Conservation (phyloP, 2,329 filamentous ascomycete genomes). For the Paecilomyces variotii region DNA sequence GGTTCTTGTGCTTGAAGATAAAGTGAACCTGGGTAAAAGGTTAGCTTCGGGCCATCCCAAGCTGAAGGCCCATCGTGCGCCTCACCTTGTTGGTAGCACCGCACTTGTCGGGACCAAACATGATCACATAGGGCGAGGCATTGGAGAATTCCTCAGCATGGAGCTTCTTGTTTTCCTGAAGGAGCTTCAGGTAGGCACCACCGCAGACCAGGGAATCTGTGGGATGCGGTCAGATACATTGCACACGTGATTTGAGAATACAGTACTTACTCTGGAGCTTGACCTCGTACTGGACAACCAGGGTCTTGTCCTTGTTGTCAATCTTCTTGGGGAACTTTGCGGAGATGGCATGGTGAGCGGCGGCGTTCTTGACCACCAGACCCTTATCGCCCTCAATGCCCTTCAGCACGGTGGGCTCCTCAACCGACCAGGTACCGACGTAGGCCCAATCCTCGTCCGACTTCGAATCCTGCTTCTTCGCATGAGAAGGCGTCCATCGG, state of each 20-base stretch:
- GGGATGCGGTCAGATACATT: conserved; percentile 22
- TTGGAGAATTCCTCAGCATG: conserved; percentile 98
- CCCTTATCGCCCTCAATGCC: conserved; percentile 94
- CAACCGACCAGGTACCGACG: conserved; percentile 91
- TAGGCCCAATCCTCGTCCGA: conserved; percentile 92
- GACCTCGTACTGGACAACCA: conserved; percentile 98
- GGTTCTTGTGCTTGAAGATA: conserved; percentile 99
- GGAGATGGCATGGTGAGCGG: conserved; percentile 97
- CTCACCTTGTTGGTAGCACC: conserved; percentile 94
- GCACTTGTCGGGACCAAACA: conserved; percentile 99
- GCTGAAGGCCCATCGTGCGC: conserved; percentile 23
- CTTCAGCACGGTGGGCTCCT: conserved; percentile 85
- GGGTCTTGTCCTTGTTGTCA: conserved; percentile 92
- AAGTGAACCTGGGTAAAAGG: conserved; percentile 56
- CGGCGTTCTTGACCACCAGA: conserved; percentile 94
- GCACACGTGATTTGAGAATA: not conserved
- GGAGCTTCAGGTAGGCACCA: conserved; percentile 98
- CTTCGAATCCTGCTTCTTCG: conserved; percentile 86
- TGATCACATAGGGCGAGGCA: conserved; percentile 94
- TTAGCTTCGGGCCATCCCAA: not conserved
- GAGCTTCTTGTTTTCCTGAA: conserved; percentile 94
- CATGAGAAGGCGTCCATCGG: conserved; percentile 89
- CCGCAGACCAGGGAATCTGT: conserved; percentile 89
- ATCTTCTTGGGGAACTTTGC: conserved; percentile 96
- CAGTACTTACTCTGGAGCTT: conserved; percentile 83